A percentile compares a stretch with the other conserved stretches of the same genome.
Evolutionary conservation across 1,139 yeast genomes (phyloP).

Genomic region (Geotrichum klebahnii): DNA sequence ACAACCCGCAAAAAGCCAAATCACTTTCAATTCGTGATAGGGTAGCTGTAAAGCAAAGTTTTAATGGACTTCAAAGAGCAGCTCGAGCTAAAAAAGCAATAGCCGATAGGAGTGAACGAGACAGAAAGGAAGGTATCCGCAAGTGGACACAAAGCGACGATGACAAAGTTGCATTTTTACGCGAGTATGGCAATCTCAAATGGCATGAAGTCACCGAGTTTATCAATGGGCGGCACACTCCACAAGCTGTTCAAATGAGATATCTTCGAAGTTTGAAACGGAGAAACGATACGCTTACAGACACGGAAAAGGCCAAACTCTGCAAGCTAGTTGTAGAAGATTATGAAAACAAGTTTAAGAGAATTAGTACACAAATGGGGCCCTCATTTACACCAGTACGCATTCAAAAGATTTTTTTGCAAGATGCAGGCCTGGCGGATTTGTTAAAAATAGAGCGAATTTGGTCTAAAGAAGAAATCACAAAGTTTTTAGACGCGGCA

Average conservation of each 20-base stretch:
- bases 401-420: slow-evolving; percentile 19
- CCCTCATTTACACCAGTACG: slow-evolving; percentile 27
- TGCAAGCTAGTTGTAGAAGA: slow-evolving; percentile 37
- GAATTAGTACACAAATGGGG: slow-evolving; percentile 37
- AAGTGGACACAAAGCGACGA: slow-evolving; percentile 43
- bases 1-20: no score
- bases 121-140: neutral
- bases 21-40: no score
- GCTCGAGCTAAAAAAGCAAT: no score
- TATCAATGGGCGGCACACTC: slow-evolving; percentile 39
- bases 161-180: slow-evolving; percentile 39
- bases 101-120: no score
- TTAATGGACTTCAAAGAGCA: no score
- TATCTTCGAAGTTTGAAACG: slow-evolving; percentile 42
- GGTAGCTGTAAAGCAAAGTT: no score
- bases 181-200: slow-evolving; percentile 39
- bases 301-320: slow-evolving; percentile 36
- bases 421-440: slow-evolving; percentile 17
- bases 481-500: slow-evolving; percentile 20
- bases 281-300: slow-evolving; percentile 38
- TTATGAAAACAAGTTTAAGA: slow-evolving; percentile 43
- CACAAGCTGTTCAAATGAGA: slow-evolving; percentile 34
- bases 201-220: slow-evolving; percentile 42
- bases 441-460: slow-evolving; percentile 10
- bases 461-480: slow-evolving; percentile 20